Base-by-base conservation (phyloP, 176 grass and related monocot species). In the Pontederia crassipes region DNA sequence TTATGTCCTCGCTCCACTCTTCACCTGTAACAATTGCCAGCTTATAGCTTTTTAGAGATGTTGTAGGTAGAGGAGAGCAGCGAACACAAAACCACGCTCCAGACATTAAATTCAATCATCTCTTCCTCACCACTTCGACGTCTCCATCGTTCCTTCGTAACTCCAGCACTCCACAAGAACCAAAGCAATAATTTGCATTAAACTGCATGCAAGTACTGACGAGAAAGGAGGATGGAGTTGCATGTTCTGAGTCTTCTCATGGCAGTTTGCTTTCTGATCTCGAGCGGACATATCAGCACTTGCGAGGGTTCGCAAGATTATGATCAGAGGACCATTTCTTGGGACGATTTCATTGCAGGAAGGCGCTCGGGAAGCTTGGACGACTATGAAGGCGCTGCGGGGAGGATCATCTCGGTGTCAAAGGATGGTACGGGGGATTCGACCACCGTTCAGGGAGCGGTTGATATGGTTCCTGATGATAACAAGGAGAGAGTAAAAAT, bases 391-490 rank as follows among this genome's bases (percentile, higher is more conserved):
- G 17, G 48, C 28, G 49, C 2, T 1, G 20, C 58, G 18, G 17
- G 35, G 4, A 52, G 67, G n/a, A 63, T 81, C 46, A 92, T 98
- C 75, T 70, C 79, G 50, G 93, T 98, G 59, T 54, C 93, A 47
- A 79, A 72, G 78, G 84, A 98, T 72, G 87, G 84, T 10, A 56
- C 52, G 28, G 93, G 84, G 3, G 76, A 98, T 77, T 83, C 93
- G 15, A 77, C 40, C 49, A 92, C 93, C 3, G 93, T 98, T 74
- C 93, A 98, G 72, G 93, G 87, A 28, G 88, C 87, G 61, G 82
- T 98, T 29, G 77, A 92, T 70, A 86, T 92, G 88, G 82, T 98
- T 48, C 84, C 84, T 17, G 76, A 59, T 54, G 84, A 84, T n/a
- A 98, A 98, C 71, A 40, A 8, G 1, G 53, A 81, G 53, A 75